Conservation (phyloP, 495 filamentous ascomycete species). For the Aspergillus sclerotioniger region DNA sequence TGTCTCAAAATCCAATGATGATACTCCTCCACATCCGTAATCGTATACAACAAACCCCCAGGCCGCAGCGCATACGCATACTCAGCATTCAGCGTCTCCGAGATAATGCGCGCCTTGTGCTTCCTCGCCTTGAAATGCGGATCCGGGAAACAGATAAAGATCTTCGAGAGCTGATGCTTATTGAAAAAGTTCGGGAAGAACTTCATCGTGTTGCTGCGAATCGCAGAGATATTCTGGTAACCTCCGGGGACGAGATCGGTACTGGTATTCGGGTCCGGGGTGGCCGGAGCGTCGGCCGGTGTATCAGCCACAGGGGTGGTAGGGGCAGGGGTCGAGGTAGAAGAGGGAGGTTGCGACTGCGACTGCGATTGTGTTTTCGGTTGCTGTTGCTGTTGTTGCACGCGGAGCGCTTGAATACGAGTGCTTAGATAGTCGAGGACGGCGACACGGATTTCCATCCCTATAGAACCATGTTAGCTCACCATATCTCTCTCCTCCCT, state of each 20-base stretch:
- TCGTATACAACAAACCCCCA: slow-evolving; percentile 86
- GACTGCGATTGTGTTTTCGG: background rate
- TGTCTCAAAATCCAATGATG: slow-evolving; percentile 89
- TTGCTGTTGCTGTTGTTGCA: slow-evolving; percentile 55
- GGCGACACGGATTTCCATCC: slow-evolving; percentile 87
- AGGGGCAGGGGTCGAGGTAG: slow-evolving; percentile 13
- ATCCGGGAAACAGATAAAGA: slow-evolving; percentile 98
- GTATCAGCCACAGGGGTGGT: background rate
- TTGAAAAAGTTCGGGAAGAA: slow-evolving; percentile 95
- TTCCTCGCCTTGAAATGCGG: slow-evolving; percentile 97
- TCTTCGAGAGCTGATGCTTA: slow-evolving; percentile 70
- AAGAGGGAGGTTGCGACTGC: slow-evolving; percentile 7
- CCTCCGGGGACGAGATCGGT: slow-evolving; percentile 33
- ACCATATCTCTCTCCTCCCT: slow-evolving; percentile 4
- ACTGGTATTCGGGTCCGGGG: background rate
- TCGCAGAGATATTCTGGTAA: slow-evolving; percentile 82
- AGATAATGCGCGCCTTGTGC: slow-evolving; percentile 93
- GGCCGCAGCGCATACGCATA: slow-evolving; percentile 87
- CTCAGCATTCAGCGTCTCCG: slow-evolving; percentile 81
- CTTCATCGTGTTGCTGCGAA: slow-evolving; percentile 96
- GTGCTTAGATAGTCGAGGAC: slow-evolving; percentile 88
- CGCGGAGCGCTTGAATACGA: slow-evolving; percentile 75
- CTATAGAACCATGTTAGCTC: slow-evolving; percentile 20
- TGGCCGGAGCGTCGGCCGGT: slow-evolving; percentile 2
- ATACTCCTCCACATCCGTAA: slow-evolving; percentile 94